Conservation (phyloP, 805 yeast genomes). For the Cyberlindnera maritima region DNA sequence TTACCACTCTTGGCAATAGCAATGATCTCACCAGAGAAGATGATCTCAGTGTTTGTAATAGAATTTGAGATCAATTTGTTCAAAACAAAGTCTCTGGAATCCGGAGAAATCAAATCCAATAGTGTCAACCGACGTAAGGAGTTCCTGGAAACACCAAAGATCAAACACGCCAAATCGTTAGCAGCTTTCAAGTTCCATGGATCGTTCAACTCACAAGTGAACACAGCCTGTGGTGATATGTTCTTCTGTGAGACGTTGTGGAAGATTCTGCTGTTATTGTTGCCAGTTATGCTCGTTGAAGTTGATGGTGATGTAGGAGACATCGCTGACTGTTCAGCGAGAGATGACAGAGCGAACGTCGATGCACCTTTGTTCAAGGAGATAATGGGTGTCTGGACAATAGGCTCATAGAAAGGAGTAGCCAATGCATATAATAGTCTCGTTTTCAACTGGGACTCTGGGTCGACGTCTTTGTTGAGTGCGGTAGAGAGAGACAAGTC, state of each 20-base stretch:
- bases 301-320: constrained; percentile 5
- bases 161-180: constrained; percentile 83
- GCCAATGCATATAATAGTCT: constrained; percentile 61
- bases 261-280: constrained; percentile 40
- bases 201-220: constrained; percentile 67
- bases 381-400: constrained; percentile 26
- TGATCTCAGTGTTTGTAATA: constrained; percentile 38
- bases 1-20: constrained; percentile 72
- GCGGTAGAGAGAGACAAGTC: constrained; percentile 50
- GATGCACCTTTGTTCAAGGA: constrained; percentile 28
- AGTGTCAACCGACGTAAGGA: constrained; percentile 62
- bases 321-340: constrained; percentile 10
- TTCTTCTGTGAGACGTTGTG: constrained; percentile 72
- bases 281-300: neutral
- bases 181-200: constrained; percentile 86
- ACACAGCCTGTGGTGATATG: constrained; percentile 76
- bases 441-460: constrained; percentile 31
- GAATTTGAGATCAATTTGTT: constrained; percentile 45
- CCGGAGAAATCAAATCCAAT: constrained; percentile 75
- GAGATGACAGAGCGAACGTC: constrained; percentile 31
- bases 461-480: constrained; percentile 8
- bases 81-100: constrained; percentile 66
- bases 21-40: constrained; percentile 80
- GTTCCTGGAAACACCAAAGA: constrained; percentile 75
- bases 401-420: constrained; percentile 49